Conservation (phyloP, 805 yeast species). For the Candida oleophila region DNA sequence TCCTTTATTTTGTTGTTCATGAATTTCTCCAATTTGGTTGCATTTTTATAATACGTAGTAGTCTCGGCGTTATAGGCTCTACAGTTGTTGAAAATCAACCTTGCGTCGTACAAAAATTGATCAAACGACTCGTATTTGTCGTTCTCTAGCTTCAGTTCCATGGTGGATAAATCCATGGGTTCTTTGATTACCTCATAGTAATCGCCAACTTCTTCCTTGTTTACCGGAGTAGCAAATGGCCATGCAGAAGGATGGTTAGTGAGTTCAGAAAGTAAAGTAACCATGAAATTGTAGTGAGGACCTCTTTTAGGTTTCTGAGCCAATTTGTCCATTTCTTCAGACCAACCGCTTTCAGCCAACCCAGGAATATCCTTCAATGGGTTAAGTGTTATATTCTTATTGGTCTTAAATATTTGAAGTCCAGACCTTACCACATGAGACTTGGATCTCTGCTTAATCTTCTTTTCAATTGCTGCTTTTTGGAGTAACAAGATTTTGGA, state of each 20-base stretch:
- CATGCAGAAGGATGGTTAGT: constrained; percentile 96
- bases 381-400: constrained; percentile 53
- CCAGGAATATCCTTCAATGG: constrained; percentile 86
- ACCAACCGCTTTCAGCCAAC: constrained; percentile 92
- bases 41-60: constrained; percentile 94
- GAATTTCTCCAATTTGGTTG: constrained; percentile 89
- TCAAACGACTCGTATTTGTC: constrained; percentile 90
- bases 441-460: constrained; percentile 74
- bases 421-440: constrained; percentile 85
- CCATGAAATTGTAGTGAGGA: constrained; percentile 93
- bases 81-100: constrained; percentile 86
- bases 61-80: constrained; percentile 89
- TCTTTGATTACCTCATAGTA: constrained; percentile 95
- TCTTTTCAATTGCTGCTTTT: constrained; percentile 85
- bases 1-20: constrained; percentile 80
- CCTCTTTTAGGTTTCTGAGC: constrained; percentile 94
- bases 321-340: constrained; percentile 94
- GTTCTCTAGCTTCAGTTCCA: constrained; percentile 90
- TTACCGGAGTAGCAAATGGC: constrained; percentile 96
- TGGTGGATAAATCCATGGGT: constrained; percentile 96
- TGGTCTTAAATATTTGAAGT: constrained; percentile 58
- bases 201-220: constrained; percentile 91
- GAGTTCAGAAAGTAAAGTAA: constrained; percentile 79
- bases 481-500: constrained; percentile 83
- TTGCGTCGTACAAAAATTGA: constrained; percentile 85